Conservation (phyloP, 2,329 filamentous ascomycete genomes). For the Tolypocladium paradoxum region DNA sequence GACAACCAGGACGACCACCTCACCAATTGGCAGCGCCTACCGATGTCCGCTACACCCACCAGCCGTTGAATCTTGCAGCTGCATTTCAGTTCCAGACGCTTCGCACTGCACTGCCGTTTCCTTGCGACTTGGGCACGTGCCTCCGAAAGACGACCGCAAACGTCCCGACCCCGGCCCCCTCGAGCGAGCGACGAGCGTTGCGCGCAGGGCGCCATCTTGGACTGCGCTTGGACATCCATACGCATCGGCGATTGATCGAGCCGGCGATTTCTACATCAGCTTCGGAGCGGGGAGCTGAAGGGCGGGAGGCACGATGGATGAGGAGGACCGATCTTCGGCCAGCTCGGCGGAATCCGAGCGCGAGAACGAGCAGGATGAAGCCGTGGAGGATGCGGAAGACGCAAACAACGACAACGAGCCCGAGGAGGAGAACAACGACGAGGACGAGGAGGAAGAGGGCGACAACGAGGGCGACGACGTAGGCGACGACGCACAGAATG, state of each 20-base stretch:
- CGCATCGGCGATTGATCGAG: too few species aligned
- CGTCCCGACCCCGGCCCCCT: background rate
- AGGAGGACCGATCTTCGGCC: conserved; percentile 20
- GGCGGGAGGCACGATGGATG: conserved; percentile 14
- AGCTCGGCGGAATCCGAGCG: conserved; percentile 23
- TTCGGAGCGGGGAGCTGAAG: background rate
- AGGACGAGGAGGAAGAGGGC: conserved; percentile 27
- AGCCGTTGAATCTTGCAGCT: background rate
- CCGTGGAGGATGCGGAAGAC: conserved; percentile 41
- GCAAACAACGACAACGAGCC: conserved; percentile 26
- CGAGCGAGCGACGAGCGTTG: background rate
- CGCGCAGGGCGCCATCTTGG: background rate
- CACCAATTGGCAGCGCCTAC: background rate
- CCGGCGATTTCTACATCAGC: background rate
- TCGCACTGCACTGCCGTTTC: background rate
- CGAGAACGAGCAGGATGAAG: conserved; percentile 41
- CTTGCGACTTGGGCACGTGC: background rate
- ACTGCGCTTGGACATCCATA: background rate
- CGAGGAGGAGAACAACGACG: conserved; percentile 26
- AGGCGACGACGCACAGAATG: conserved; percentile 14
- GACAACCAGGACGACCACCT: background rate
- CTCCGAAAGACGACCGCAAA: background rate
- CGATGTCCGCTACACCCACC: background rate
- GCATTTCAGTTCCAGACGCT: background rate
- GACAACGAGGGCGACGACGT: conserved; percentile 33